Base-by-base conservation (phyloP, 495 filamentous ascomycete species). In the Hyaloscypha variabilis region DNA sequence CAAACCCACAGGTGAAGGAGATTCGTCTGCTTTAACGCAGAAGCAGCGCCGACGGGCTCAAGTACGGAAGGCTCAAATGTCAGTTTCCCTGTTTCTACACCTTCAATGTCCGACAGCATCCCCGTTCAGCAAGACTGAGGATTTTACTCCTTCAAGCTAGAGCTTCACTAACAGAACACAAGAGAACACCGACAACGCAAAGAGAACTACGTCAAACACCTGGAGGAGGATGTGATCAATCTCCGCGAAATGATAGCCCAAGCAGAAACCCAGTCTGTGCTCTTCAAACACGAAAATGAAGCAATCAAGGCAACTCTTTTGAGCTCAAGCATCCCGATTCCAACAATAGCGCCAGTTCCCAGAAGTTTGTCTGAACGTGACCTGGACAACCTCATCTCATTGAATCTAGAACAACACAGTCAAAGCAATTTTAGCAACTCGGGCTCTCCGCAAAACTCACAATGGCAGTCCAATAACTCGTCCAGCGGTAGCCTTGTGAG, bases 101-200 rank as follows among this genome's bases (percentile, higher is more conserved):
- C n/a, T n/a, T n/a, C n/a, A n/a, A n/a, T n/a, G n/a, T n/a, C n/a
- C n/a, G n/a, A n/a, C 28, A 51, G n/a, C 53, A 2, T 34, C 42
- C 36, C n/a, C 6, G n/a, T 14, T 42, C 8, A 46, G 6, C 39
- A 46, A 46, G 17, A 46, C 11, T 46, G 14, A 17, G 4, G 13
- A 17, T 46, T 17, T 46, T 46, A 0, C 11, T 8, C 11, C 39
- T 46, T 17, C 39, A 19, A 46, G 8, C 10, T 17, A 17, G 4
- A 46, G 39, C 19, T 17, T 46, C 19, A 19, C 19, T 46, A 19
- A 34, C 19, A 46, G 23, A 2, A 54, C 14, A 55, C 53, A n/a
- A 72, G 69, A n/a, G 64, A 81, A 66, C 82, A 85, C 65, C 79
- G 81, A 6, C 78, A 83, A 67, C 77, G 80, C 30, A 83, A 85